Conservation (phyloP, 2,329 filamentous ascomycete genomes). For the Fusarium nodosum region DNA sequence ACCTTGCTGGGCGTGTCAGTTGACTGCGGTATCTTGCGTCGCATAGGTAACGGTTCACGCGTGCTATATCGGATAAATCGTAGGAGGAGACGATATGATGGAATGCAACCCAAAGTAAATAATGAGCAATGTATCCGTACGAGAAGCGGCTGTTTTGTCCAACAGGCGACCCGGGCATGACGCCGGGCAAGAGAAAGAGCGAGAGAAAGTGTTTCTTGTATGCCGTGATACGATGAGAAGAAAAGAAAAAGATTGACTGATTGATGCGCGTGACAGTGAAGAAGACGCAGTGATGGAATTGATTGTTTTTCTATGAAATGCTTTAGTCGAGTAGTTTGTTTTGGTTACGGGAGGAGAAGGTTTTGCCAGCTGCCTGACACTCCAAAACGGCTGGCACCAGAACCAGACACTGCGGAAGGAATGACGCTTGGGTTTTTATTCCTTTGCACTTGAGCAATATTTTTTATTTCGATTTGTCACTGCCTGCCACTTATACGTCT, state of each 20-base stretch:
- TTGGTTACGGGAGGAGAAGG: conserved; percentile 5
- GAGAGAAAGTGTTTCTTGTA: neutral
- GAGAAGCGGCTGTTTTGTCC: no score
- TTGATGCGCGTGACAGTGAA: neutral
- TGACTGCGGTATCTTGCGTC: no score
- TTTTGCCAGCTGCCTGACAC: conserved; percentile 28
- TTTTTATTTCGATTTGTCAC: conserved; percentile 12
- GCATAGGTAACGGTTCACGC: no score
- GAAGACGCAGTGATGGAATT: conserved; percentile 1
- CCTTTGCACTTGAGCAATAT: neutral
- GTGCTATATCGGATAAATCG: no score
- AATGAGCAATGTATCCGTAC: no score
- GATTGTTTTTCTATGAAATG: conserved; percentile 8
- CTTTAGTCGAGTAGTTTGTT: conserved; percentile 17
- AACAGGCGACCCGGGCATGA: neutral
- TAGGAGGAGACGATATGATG: no score
- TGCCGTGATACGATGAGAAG: neutral
- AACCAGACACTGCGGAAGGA: conserved; percentile 12
- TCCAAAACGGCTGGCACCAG: conserved; percentile 1
- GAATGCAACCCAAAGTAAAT: no score
- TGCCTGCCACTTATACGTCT: neutral
- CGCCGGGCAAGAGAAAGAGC: neutral
- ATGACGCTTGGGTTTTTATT: neutral
- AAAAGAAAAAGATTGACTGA: neutral
- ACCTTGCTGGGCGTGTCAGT: no score